A percentile compares a stretch with the other conserved stretches of the same genome.
These are phyloP conservation scores for Coccomyxa subellipsoidea DNA, from an alignment of 163 green algal species.

Conservation along the genomic window DNA sequence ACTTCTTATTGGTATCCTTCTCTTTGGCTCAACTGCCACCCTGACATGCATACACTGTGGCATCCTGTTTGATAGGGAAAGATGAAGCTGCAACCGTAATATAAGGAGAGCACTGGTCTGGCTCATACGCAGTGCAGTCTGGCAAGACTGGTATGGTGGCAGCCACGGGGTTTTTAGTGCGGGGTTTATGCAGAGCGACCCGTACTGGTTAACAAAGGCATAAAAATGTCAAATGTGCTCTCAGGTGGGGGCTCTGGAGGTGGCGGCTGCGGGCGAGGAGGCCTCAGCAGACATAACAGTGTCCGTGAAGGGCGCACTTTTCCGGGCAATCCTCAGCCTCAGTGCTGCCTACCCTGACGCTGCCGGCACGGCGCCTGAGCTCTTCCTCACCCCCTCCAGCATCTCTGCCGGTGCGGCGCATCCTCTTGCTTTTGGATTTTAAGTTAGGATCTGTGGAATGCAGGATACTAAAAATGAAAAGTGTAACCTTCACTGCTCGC, in stretches of 20 bases:
- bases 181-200: background rate
- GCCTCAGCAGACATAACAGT: background rate
- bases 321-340: background rate
- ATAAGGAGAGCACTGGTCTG: background rate
- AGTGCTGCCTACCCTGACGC: background rate
- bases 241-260: background rate
- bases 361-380: background rate
- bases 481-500: background rate
- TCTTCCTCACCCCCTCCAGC: background rate
- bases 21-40: background rate
- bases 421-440: too few relatives aligned
- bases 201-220: background rate
- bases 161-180: background rate
- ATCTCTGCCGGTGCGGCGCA: background rate
- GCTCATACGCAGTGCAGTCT: background rate
- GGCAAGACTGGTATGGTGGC: background rate
- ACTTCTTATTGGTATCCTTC: background rate
- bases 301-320: background rate
- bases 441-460: too few relatives aligned
- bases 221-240: background rate
- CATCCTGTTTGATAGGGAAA: background rate
- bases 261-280: background rate
- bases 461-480: too few relatives aligned
- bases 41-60: background rate
- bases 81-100: background rate